These are phyloP conservation scores for Spiraea crenata DNA, from an alignment of 331 rosid genomes.

Conservation along the genomic window DNA sequence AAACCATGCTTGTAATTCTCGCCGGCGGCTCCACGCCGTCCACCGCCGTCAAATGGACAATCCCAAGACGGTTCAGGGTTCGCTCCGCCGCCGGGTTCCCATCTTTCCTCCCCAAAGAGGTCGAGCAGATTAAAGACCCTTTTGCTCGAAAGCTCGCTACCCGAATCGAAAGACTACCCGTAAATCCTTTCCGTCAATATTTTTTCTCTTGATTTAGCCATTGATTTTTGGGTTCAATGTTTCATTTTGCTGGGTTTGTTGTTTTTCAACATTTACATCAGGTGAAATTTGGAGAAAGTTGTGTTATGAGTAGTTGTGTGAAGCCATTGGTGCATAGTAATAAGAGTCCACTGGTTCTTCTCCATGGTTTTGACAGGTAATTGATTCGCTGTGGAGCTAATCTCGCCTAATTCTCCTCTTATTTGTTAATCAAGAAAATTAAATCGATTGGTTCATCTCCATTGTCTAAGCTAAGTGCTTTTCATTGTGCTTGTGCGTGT, in stretches of 20 bases:
- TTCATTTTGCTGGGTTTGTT: too few species aligned
- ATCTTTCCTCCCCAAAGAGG: slow-evolving; percentile 70
- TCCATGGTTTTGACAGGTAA: slow-evolving; percentile 92
- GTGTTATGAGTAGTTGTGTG: slow-evolving; percentile 85
- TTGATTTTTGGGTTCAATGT: neutral
- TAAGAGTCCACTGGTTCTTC: slow-evolving; percentile 78
- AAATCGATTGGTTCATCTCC: neutral
- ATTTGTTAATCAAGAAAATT: slow-evolving; percentile 8
- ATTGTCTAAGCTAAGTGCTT: neutral
- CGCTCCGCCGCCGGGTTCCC: slow-evolving; percentile 44
- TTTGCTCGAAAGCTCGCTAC: slow-evolving; percentile 64
- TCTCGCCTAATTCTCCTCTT: slow-evolving; percentile 9
- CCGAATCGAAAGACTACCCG: slow-evolving; percentile 75
- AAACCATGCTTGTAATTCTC: slow-evolving; percentile 33
- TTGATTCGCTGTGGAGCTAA: too few species aligned
- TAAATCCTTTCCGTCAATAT: slow-evolving; percentile 9
- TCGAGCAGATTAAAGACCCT: slow-evolving; percentile 59
- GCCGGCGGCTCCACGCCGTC: slow-evolving; percentile 20
- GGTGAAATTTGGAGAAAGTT: slow-evolving; percentile 59
- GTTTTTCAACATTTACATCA: neutral
- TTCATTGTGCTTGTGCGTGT: slow-evolving; percentile 15
- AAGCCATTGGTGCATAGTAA: slow-evolving; percentile 58
- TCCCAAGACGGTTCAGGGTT: slow-evolving; percentile 21
- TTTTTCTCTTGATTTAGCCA: neutral
- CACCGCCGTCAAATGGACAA: slow-evolving; percentile 10